Conservation (phyloP, 2,329 filamentous ascomycete genomes). For the Arthrobotrys sinensis region DNA sequence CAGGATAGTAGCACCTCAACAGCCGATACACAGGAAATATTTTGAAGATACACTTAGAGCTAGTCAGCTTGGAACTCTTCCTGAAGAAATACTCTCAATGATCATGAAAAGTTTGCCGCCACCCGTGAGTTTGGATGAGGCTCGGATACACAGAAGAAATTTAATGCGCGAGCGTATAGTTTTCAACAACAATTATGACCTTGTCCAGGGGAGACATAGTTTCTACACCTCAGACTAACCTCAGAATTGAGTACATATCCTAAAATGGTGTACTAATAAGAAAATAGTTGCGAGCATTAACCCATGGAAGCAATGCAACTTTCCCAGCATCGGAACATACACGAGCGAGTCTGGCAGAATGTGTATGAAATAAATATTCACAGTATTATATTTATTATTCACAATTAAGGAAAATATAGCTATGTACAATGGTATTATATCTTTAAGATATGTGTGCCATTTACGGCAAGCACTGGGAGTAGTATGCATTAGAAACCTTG, state of each 20-base stretch:
- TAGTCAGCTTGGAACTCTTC: conserved; percentile 37
- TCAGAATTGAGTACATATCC: not conserved
- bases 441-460: not conserved
- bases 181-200: conserved; percentile 42
- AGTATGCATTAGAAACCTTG: conserved; percentile 28
- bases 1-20: conserved; percentile 42
- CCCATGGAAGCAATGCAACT: not conserved
- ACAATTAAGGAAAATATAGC: conserved; percentile 22
- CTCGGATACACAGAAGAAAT: conserved; percentile 66
- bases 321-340: too few species aligned
- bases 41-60: conserved; percentile 21
- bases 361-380: conserved; percentile 3
- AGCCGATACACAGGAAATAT: conserved; percentile 28
- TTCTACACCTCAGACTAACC: conserved; percentile 29
- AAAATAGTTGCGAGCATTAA: not conserved
- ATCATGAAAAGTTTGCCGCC: conserved; percentile 56
- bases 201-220: conserved; percentile 30
- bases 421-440: conserved; percentile 38
- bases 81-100: conserved; percentile 61
- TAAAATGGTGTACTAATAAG: too few species aligned
- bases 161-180: conserved; percentile 68
- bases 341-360: too few species aligned
- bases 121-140: conserved; percentile 66
- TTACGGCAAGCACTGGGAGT: conserved; percentile 47
- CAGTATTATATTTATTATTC: conserved; percentile 34